These are phyloP conservation scores for Lasiodiplodia sp. DNA, from an alignment of 2,329 filamentous ascomycete species.

Conservation along the genomic window DNA sequence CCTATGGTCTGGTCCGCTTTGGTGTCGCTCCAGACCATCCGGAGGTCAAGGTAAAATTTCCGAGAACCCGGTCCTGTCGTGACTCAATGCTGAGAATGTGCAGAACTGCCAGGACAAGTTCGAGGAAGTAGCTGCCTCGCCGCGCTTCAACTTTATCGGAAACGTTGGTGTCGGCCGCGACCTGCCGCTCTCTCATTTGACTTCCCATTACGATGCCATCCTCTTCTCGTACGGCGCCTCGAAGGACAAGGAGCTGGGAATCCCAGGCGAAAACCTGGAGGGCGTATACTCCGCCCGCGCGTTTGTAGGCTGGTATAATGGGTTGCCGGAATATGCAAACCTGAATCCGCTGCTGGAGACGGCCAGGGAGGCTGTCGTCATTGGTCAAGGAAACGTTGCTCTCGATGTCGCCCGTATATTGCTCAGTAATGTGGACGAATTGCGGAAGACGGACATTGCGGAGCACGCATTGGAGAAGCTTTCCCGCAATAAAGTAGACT, in stretches of 20 bases:
- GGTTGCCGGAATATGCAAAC: slow-evolving; percentile 79
- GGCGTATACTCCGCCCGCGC: slow-evolving; percentile 88
- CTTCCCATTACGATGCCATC: slow-evolving; percentile 88
- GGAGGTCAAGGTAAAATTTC: slow-evolving; percentile 81
- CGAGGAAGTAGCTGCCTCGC: slow-evolving; percentile 81
- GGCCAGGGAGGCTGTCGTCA: slow-evolving; percentile 83
- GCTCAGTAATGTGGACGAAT: slow-evolving; percentile 73
- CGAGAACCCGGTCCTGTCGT: neutral
- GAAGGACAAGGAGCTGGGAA: slow-evolving; percentile 77
- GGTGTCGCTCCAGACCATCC: slow-evolving; percentile 98
- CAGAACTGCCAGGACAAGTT: slow-evolving; percentile 97
- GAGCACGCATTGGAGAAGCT: slow-evolving; percentile 80
- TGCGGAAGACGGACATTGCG: slow-evolving; percentile 87
- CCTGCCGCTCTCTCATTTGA: slow-evolving; percentile 72
- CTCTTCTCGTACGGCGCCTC: slow-evolving; percentile 93
- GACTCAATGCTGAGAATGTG: slow-evolving; percentile 26
- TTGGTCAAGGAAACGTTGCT: slow-evolving; percentile 96
- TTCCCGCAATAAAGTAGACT: slow-evolving; percentile 74
- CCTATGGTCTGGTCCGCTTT: slow-evolving; percentile 89
- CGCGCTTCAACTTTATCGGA: slow-evolving; percentile 87
- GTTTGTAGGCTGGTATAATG: slow-evolving; percentile 99
- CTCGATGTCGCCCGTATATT: slow-evolving; percentile 91
- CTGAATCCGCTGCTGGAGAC: slow-evolving; percentile 75
- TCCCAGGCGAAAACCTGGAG: slow-evolving; percentile 79
- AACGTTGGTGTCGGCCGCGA: slow-evolving; percentile 80